Conservation (phyloP, 257 asterid species). For the Petunia axillaris region DNA sequence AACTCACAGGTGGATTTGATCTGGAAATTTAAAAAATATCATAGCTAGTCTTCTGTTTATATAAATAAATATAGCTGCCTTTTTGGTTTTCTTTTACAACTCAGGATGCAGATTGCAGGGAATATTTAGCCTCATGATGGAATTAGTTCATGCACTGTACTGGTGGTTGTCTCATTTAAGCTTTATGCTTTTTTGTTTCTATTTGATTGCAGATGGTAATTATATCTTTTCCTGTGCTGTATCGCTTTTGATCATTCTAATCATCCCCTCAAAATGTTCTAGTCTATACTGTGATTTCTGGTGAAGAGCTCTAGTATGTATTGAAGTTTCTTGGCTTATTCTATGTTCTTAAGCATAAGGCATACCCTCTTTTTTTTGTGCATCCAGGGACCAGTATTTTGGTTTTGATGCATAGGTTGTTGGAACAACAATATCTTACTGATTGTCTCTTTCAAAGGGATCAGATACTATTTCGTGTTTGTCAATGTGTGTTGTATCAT, state of each 20-base stretch:
- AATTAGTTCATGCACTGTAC: background rate
- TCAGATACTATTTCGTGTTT: too few relatives aligned
- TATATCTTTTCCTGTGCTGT: background rate
- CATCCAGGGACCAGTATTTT: background rate
- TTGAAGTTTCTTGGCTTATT: background rate
- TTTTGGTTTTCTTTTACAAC: background rate
- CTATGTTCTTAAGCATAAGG: conserved; percentile 2
- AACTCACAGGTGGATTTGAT: background rate
- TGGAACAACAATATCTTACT: background rate
- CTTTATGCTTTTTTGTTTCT: background rate
- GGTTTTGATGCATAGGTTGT: background rate
- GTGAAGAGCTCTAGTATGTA: background rate
- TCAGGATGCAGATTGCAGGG: background rate
- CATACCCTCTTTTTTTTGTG: background rate
- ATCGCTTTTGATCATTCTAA: background rate
- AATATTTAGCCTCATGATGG: background rate
- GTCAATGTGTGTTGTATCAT: too few relatives aligned
- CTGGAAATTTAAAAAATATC: background rate
- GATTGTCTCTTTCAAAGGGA: background rate
- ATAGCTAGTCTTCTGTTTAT: background rate
- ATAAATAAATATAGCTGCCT: background rate
- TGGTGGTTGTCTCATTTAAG: background rate
- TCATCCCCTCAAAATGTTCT: background rate
- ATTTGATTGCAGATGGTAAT: background rate
- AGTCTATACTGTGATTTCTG: background rate